Conservation (phyloP, 306 rosid species). For the Macrotyloma uniflorum region DNA sequence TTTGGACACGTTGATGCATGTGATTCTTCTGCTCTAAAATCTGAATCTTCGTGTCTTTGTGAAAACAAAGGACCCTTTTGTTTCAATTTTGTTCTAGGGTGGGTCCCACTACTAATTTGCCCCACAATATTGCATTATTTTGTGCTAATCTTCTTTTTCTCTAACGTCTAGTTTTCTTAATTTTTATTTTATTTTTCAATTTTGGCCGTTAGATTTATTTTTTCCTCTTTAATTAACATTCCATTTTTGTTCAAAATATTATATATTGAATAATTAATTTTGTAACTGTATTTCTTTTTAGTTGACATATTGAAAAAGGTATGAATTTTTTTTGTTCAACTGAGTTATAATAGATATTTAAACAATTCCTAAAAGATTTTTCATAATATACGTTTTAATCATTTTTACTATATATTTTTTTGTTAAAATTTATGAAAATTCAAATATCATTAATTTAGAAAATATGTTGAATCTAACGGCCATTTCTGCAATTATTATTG, state of each 20-base stretch:
- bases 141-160: constrained; percentile 1
- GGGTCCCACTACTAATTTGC: constrained; percentile 24
- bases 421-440: neutral
- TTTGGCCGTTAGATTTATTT: constrained; percentile 28
- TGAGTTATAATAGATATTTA: no score
- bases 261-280: neutral
- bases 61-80: no score
- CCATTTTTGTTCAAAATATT: neutral
- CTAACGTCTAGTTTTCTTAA: constrained; percentile 57
- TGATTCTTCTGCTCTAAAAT: neutral
- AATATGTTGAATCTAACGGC: constrained; percentile 17
- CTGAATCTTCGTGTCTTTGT: neutral
- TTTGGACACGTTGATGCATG: neutral
- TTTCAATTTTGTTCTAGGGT: neutral
- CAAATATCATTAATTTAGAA: neutral
- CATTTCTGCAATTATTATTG: neutral
- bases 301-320: no score
- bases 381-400: no score
- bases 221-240: neutral
- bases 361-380: no score
- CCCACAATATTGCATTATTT: constrained; percentile 32
- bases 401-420: neutral
- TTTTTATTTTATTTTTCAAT: neutral
- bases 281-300: no score
- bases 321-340: no score